These are phyloP conservation scores for Luffa acutangula DNA, from an alignment of 306 rosid genomes.

Conservation along the genomic window DNA sequence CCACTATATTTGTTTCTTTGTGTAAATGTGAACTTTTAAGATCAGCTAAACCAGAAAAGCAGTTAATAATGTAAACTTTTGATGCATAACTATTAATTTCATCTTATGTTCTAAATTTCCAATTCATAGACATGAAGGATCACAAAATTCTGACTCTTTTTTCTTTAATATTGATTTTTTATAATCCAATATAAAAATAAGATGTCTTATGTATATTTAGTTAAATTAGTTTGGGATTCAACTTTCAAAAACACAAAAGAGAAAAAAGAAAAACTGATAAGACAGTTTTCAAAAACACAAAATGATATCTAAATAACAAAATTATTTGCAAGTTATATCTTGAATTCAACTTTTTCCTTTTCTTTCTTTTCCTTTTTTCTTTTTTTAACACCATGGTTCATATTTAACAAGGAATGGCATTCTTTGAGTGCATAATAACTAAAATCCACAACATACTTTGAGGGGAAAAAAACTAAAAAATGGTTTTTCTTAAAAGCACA, in stretches of 20 bases:
- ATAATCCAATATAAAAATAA: not conserved
- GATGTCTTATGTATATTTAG: not conserved
- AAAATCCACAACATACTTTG: not conserved
- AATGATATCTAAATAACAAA: not conserved
- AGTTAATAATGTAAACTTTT: not conserved
- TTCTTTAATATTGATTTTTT: not conserved
- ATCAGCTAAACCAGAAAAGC: not conserved
- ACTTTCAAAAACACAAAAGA: not conserved
- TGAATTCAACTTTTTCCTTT: not conserved
- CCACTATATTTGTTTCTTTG: not conserved
- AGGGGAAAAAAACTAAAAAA: not conserved
- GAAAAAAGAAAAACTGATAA: too few relatives aligned
- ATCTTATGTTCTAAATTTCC: not conserved
- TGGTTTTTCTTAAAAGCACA: not conserved
- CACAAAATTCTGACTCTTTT: not conserved
- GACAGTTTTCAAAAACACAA: not conserved
- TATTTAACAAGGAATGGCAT: not conserved
- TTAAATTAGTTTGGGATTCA: not conserved
- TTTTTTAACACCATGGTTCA: not conserved
- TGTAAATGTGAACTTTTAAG: not conserved
- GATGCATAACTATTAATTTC: not conserved
- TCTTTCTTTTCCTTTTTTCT: too few relatives aligned
- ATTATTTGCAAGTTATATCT: not conserved
- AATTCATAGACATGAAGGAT: not conserved
- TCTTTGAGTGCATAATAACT: not conserved